Conservation (phyloP, 2,329 filamentous ascomycete genomes). For the Penicillium sp. region DNA sequence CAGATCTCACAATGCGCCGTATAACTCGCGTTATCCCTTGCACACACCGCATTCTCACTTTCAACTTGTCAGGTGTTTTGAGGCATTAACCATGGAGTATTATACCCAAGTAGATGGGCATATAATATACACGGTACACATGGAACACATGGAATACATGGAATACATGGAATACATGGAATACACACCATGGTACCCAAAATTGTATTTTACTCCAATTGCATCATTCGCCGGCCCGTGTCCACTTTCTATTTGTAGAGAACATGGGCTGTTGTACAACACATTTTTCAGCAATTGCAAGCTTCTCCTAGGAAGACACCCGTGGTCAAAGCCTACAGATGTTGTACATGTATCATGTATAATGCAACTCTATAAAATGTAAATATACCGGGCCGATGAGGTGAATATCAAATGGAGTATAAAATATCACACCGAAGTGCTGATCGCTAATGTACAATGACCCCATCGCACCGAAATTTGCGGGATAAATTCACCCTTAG, state of each 20-base stretch:
- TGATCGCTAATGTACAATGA: slow-evolving; percentile 21
- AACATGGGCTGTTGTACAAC: neutral
- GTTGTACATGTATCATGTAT: too few species aligned
- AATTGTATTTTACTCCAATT: slow-evolving; percentile 3
- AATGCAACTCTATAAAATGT: too few species aligned
- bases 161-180: too few species aligned
- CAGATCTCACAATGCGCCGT: too few species aligned
- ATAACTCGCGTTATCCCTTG: slow-evolving; percentile 2
- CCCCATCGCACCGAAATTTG: slow-evolving; percentile 14
- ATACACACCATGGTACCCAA: neutral
- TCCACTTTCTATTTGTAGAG: slow-evolving; percentile 9
- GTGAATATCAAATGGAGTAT: neutral
- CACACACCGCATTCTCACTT: slow-evolving; percentile 3
- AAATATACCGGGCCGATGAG: neutral
- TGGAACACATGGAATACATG: neutral
- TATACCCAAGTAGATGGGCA: neutral
- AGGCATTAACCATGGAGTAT: neutral
- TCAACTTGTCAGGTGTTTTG: neutral
- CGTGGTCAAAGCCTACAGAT: too few species aligned
- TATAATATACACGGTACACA: too few species aligned
- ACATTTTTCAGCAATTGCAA: neutral
- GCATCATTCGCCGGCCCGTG: slow-evolving; percentile 8
- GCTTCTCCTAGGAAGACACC: too few species aligned
- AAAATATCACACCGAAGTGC: neutral
- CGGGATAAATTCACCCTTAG: slow-evolving; percentile 19